A percentile compares a stretch with the other conserved stretches of the same genome.
Conservation (phyloP, 441 rosid species). For the Gossypium davidsonii region DNA sequence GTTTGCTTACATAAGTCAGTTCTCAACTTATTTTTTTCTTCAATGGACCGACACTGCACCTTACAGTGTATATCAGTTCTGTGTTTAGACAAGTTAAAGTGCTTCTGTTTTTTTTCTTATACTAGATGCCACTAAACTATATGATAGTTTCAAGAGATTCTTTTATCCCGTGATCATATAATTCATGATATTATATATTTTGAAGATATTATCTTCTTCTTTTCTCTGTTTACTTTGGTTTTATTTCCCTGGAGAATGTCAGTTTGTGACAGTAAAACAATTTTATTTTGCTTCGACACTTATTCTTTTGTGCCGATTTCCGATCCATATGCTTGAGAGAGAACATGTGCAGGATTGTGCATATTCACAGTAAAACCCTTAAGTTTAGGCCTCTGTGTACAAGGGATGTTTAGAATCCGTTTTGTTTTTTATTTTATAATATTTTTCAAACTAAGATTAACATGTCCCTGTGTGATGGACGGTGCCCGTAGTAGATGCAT, state of each 20-base stretch:
- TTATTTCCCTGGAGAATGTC: slow-evolving; percentile 17
- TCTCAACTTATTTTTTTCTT: slow-evolving; percentile 21
- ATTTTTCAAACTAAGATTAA: not conserved
- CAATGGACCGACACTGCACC: slow-evolving; percentile 27
- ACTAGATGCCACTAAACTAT: slow-evolving; percentile 16
- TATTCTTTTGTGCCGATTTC: too few relatives aligned
- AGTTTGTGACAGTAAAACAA: slow-evolving; percentile 21
- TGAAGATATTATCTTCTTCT: slow-evolving; percentile 12
- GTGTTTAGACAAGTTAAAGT: slow-evolving; percentile 19
- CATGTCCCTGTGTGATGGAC: not conserved
- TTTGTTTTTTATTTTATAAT: slow-evolving; percentile 6
- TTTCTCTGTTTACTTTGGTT: slow-evolving; percentile 2
- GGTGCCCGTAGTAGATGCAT: slow-evolving; percentile 9
- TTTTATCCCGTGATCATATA: slow-evolving; percentile 50
- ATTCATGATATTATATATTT: slow-evolving; percentile 24
- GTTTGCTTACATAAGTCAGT: slow-evolving; percentile 25
- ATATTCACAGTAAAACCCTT: slow-evolving; percentile 6
- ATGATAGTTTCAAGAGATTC: slow-evolving; percentile 42
- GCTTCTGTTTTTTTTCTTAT: slow-evolving; percentile 17
- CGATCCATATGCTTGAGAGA: not conserved
- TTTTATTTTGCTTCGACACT: not conserved
- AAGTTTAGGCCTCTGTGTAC: slow-evolving; percentile 4
- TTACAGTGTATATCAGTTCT: slow-evolving; percentile 23
- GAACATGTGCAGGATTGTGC: slow-evolving; percentile 12
- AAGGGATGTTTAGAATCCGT: slow-evolving; percentile 10